Evolutionary conservation across 2,329 filamentous ascomycete genomes (phyloP).

Genomic region (Dissoconium aciculare): DNA sequence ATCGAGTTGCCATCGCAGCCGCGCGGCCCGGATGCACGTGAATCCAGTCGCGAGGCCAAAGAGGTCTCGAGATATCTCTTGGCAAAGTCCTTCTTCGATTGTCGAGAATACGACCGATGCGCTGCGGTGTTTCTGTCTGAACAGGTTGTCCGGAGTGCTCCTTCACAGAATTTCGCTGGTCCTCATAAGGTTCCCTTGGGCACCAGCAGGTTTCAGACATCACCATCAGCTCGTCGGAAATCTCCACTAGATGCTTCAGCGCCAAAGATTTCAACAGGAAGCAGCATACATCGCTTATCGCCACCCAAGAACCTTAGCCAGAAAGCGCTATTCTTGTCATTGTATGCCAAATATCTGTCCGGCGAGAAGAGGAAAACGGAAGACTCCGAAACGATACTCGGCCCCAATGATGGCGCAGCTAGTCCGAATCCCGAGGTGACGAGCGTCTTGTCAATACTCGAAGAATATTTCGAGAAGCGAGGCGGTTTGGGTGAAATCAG

Average conservation of each 20-base stretch:
- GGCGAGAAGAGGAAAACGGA: constrained; percentile 95
- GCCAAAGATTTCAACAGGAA: constrained; percentile 21
- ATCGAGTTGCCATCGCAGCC: constrained; percentile 34
- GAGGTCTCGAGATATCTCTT: constrained; percentile 76
- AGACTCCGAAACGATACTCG: constrained; percentile 93
- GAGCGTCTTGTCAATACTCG: constrained; percentile 57
- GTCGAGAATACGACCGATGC: constrained; percentile 85
- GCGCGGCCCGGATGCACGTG: constrained; percentile 51
- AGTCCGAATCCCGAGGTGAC: constrained; percentile 75
- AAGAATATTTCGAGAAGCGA: constrained; percentile 64
- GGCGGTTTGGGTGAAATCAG: constrained; percentile 20
- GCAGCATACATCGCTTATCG: constrained; percentile 12
- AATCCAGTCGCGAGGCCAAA: constrained; percentile 59
- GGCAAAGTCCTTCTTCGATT: constrained; percentile 90
- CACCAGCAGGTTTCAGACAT: neutral
- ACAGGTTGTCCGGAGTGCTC: constrained; percentile 41
- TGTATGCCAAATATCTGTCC: constrained; percentile 84
- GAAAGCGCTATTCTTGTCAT: constrained; percentile 76
- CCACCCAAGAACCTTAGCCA: constrained; percentile 49
- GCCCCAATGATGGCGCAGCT: constrained; percentile 74
- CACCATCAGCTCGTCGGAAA: neutral
- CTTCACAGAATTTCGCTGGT: constrained; percentile 18
- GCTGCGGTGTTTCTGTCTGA: constrained; percentile 62
- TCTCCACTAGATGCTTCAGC: constrained; percentile 38
- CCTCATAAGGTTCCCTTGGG: constrained; percentile 37